Evolutionary conservation across 164 flowering plant species (phyloP).

Genomic region (Berberis thunbergii): DNA sequence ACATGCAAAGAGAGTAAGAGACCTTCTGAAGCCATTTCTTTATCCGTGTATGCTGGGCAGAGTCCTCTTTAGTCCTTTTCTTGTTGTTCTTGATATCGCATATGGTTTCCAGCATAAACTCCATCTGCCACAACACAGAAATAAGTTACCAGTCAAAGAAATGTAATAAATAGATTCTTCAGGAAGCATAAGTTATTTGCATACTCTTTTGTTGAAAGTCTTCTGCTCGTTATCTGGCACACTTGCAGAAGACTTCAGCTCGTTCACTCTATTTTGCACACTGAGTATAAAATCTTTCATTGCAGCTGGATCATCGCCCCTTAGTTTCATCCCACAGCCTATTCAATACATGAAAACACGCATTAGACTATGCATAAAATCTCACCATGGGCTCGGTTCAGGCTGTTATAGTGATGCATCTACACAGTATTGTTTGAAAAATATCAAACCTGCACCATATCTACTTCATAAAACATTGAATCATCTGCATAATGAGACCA

Average conservation of each 20-base stretch:
- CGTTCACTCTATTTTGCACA: slow-evolving; percentile 68
- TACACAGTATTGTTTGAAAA: too few relatives aligned
- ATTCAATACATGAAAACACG: slow-evolving; percentile 9
- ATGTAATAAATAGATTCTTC: background rate
- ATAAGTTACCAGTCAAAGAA: slow-evolving; percentile 6
- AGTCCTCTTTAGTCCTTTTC: slow-evolving; percentile 61
- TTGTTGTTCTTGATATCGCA: slow-evolving; percentile 92
- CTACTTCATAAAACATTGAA: too few relatives aligned
- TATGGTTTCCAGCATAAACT: slow-evolving; percentile 94
- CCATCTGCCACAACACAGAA: slow-evolving; percentile 55
- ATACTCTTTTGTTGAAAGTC: slow-evolving; percentile 54
- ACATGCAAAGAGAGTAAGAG: background rate
- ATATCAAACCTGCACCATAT: too few relatives aligned
- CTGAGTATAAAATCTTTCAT: slow-evolving; percentile 75
- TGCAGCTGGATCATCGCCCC: slow-evolving; percentile 81
- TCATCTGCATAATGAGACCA: too few relatives aligned
- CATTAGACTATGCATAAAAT: background rate
- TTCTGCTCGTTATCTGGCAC: slow-evolving; percentile 27
- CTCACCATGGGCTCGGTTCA: too few relatives aligned
- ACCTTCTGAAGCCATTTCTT: slow-evolving; percentile 99
- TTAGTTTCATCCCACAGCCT: slow-evolving; percentile 97
- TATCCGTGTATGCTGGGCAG: slow-evolving; percentile 55
- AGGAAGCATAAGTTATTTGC: slow-evolving; percentile 7
- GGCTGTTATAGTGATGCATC: too few relatives aligned
- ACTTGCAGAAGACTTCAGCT: slow-evolving; percentile 47